Evolutionary conservation across 1,139 yeast species (phyloP).

Genomic region (Pichia cactophila): DNA sequence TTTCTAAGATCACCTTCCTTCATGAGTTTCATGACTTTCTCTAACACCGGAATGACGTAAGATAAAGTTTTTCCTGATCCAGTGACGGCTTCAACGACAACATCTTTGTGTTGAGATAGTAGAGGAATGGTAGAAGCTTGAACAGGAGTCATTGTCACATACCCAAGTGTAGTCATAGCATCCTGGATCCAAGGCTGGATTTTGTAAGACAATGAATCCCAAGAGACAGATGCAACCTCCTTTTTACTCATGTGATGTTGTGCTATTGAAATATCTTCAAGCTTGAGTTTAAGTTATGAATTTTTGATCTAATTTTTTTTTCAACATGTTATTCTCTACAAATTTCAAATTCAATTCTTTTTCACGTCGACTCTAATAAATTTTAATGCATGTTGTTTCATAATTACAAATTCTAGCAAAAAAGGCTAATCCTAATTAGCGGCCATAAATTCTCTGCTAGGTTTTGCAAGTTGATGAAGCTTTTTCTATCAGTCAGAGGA

Average conservation of each 20-base stretch:
- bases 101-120: constrained; percentile 83
- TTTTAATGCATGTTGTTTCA: no score
- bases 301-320: neutral
- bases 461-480: neutral
- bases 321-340: no score
- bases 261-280: no score
- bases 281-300: no score
- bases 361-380: no score
- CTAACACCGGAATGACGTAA: constrained; percentile 74
- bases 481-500: no score
- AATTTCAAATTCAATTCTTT: no score
- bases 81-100: constrained; percentile 92
- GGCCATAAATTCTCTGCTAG: neutral
- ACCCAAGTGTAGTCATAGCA: constrained; percentile 70
- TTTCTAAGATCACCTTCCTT: constrained; percentile 29
- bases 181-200: constrained; percentile 42
- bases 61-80: constrained; percentile 96
- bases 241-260: constrained; percentile 5
- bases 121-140: constrained; percentile 94
- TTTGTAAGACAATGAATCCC: constrained; percentile 22
- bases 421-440: neutral
- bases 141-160: constrained; percentile 86
- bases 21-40: constrained; percentile 40
- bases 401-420: neutral
- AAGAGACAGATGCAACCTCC: constrained; percentile 16